Evolutionary conservation across 2,329 filamentous ascomycete genomes (phyloP).

Genomic region (Thelonectria rubi): DNA sequence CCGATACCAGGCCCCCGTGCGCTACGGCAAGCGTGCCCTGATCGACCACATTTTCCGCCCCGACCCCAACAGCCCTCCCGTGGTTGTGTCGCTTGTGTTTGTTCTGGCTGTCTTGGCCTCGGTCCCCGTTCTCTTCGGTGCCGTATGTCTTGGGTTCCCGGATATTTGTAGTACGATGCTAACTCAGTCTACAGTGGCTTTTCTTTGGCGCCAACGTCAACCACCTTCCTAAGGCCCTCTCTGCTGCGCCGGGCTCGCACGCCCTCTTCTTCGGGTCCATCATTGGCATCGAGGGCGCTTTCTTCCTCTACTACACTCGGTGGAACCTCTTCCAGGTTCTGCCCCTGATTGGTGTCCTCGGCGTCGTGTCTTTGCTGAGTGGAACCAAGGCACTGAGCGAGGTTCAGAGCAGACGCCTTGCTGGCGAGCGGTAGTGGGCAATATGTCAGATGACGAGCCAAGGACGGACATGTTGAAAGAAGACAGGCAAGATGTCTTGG

Average conservation of each 20-base stretch:
- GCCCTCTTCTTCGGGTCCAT: conserved; percentile 87
- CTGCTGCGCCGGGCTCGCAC: conserved; percentile 82
- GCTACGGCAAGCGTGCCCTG: conserved; percentile 84
- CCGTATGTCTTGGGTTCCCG: conserved; percentile 60
- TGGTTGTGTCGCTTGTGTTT: conserved; percentile 82
- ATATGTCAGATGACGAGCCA: not conserved
- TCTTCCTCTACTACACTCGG: conserved; percentile 91
- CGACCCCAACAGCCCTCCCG: conserved; percentile 82
- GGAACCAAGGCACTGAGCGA: conserved; percentile 91
- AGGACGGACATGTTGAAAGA: conserved; percentile 8
- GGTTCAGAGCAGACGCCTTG: conserved; percentile 86
- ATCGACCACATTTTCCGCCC: conserved; percentile 91
- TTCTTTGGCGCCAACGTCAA: conserved; percentile 83
- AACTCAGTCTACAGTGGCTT: conserved; percentile 69
- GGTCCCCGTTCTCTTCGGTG: conserved; percentile 75
- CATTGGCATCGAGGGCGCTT: conserved; percentile 86
- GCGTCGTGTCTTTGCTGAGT: conserved; percentile 80
- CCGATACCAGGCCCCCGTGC: conserved; percentile 72
- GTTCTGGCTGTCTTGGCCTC: conserved; percentile 75
- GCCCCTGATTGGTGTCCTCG: conserved; percentile 74
- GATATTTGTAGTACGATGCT: conserved; percentile 25
- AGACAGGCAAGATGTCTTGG: conserved; percentile 1
- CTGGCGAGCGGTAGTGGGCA: conserved; percentile 67
- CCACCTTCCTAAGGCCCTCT: conserved; percentile 79
- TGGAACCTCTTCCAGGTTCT: conserved; percentile 94